Conservation (phyloP, 1,284 basidiomycete genomes). For the Ceratobasidium theobromae region DNA sequence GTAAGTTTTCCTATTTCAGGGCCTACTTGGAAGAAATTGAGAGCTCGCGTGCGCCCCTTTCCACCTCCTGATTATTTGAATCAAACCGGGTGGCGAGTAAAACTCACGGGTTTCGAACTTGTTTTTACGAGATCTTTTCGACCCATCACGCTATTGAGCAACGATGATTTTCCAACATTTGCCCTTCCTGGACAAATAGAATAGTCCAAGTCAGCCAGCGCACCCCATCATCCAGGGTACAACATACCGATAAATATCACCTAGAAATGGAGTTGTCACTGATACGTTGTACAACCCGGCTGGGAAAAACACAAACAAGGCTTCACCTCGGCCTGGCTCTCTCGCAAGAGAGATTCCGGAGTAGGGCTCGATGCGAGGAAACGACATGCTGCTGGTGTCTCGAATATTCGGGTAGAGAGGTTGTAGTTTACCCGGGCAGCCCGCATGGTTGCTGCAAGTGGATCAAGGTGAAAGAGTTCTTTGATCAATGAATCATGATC, state of each 20-base stretch:
- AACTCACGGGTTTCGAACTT: constrained; percentile 66
- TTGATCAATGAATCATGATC: too few relatives aligned
- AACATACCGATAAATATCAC: constrained; percentile 5
- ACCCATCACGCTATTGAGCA: constrained; percentile 67
- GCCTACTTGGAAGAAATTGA: constrained; percentile 72
- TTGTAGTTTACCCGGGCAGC: neutral
- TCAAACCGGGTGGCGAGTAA: neutral
- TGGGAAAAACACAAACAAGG: neutral
- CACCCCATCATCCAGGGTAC: neutral
- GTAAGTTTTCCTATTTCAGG: constrained; percentile 56
- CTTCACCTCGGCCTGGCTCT: constrained; percentile 15
- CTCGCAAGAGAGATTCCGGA: neutral
- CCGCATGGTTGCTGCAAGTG: neutral
- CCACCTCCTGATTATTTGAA: neutral
- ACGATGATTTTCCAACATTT: constrained; percentile 71
- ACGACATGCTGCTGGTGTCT: neutral
- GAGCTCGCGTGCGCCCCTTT: constrained; percentile 67
- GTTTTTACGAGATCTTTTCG: constrained; percentile 58
- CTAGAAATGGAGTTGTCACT: neutral
- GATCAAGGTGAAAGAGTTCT: neutral
- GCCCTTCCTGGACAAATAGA: constrained; percentile 49
- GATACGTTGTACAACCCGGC: neutral
- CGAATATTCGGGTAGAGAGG: neutral
- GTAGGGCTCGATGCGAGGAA: constrained; percentile 13
- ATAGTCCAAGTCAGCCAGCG: neutral